phyloP scores from a whole-genome alignment of 805 yeast species.

The Candida wancherniae region DNA sequence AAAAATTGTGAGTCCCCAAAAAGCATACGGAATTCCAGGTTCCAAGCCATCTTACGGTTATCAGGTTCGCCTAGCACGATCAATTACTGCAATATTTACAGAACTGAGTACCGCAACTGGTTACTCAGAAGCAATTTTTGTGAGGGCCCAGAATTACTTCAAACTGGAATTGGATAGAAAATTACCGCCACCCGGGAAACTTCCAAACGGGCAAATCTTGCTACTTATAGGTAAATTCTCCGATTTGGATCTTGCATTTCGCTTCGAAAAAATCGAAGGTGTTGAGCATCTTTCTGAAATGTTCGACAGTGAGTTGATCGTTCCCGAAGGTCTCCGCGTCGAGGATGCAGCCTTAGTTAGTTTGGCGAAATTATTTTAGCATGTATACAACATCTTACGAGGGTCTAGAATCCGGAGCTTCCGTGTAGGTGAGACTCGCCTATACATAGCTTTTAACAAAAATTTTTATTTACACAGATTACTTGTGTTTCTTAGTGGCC shows the following conservation, averaged over 20 bases:
- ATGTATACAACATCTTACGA: too few species aligned
- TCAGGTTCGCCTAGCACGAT: conserved; percentile 61
- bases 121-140: conserved; percentile 61
- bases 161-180: conserved; percentile 23
- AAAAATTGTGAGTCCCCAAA: conserved; percentile 63
- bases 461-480: too few species aligned
- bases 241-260: conserved; percentile 52
- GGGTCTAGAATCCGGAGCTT: too few species aligned
- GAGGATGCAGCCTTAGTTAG: conserved; percentile 71
- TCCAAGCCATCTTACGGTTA: conserved; percentile 65
- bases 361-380: conserved; percentile 36
- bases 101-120: conserved; percentile 62
- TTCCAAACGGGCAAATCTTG: conserved; percentile 33
- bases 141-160: conserved; percentile 65
- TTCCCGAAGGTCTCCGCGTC: conserved; percentile 54
- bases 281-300: conserved; percentile 54
- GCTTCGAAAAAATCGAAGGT: conserved; percentile 49
- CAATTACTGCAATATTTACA: conserved; percentile 63
- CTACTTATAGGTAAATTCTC: conserved; percentile 61
- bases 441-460: too few species aligned
- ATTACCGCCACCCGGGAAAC: conserved; percentile 15
- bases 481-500: too few species aligned
- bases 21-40: conserved; percentile 65
- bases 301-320: conserved; percentile 58
- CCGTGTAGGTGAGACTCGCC: too few species aligned